These are phyloP conservation scores for Pseudogymnoascus pannorum DNA, from an alignment of 2,329 filamentous ascomycete genomes.

Conservation along the genomic window DNA sequence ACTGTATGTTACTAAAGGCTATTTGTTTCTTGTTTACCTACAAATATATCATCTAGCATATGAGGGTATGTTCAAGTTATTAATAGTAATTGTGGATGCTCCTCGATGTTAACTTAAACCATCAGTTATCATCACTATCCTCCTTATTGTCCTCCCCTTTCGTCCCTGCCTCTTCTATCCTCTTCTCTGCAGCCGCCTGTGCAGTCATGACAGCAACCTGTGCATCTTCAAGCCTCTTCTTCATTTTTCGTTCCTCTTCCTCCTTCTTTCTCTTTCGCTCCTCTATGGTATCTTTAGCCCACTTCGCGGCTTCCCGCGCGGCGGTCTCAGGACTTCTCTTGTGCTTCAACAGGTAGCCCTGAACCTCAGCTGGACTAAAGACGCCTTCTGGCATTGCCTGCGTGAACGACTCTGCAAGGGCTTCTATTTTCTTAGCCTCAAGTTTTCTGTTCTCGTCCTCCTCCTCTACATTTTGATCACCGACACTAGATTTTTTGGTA, in stretches of 20 bases:
- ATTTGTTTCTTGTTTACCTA: background rate
- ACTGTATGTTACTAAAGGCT: no score
- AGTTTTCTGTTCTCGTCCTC: background rate
- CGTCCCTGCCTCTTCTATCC: slow-evolving; percentile 9
- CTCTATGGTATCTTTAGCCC: slow-evolving; percentile 44
- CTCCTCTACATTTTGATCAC: slow-evolving; percentile 4
- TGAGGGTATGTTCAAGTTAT: background rate
- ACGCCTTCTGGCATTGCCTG: slow-evolving; percentile 41
- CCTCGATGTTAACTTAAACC: background rate
- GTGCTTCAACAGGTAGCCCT: slow-evolving; percentile 56
- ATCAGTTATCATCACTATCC: slow-evolving; percentile 7
- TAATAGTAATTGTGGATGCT: background rate
- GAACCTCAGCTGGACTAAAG: slow-evolving; percentile 57
- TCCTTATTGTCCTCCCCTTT: slow-evolving; percentile 16
- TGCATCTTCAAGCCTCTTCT: slow-evolving; percentile 16
- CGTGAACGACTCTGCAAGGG: slow-evolving; percentile 46
- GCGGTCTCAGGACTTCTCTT: slow-evolving; percentile 52
- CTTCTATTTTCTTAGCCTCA: slow-evolving; percentile 15
- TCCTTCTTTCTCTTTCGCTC: slow-evolving; percentile 37
- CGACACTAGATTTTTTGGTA: background rate
- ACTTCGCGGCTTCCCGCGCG: slow-evolving; percentile 43
- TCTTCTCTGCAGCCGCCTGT: slow-evolving; percentile 18
- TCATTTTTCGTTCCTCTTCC: slow-evolving; percentile 22
- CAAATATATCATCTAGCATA: background rate
- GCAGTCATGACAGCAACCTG: slow-evolving; percentile 10